Evolutionary conservation across 257 asterid species (phyloP).

Genomic region (Gentiana macrophylla): DNA sequence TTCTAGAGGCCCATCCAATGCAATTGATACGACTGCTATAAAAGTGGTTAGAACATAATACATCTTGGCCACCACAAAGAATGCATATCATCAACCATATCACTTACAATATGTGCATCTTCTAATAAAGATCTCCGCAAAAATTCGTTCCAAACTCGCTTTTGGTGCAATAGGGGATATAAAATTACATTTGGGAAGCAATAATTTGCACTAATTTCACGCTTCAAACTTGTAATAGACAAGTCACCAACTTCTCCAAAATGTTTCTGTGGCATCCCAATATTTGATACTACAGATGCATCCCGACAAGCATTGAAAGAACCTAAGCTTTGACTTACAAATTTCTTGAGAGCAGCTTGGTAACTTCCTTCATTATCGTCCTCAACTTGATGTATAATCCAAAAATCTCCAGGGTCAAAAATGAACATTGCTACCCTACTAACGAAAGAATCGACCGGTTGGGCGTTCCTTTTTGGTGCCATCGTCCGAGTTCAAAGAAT

Average conservation of each 20-base stretch:
- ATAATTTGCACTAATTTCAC: constrained; percentile 92
- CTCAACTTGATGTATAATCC: too few species aligned
- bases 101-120: constrained; percentile 84
- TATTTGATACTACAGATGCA: constrained; percentile 27
- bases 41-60: too few species aligned
- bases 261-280: constrained; percentile 28
- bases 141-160: constrained; percentile 76
- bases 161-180: constrained; percentile 89
- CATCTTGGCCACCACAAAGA: too few species aligned
- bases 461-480: too few species aligned
- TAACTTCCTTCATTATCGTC: constrained; percentile 89
- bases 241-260: constrained; percentile 27
- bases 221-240: constrained; percentile 55
- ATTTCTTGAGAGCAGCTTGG: constrained; percentile 83
- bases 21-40: too few species aligned
- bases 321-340: constrained; percentile 91
- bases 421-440: too few species aligned
- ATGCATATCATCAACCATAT: too few species aligned
- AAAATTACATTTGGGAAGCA: constrained; percentile 96
- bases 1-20: too few species aligned
- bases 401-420: too few species aligned
- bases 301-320: constrained; percentile 41
- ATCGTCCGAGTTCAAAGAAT: too few species aligned
- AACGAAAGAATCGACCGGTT: too few species aligned
- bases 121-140: constrained; percentile 51